Base-by-base conservation (phyloP, 2,329 filamentous ascomycete species). In the Sclerotinia trifoliorum region DNA sequence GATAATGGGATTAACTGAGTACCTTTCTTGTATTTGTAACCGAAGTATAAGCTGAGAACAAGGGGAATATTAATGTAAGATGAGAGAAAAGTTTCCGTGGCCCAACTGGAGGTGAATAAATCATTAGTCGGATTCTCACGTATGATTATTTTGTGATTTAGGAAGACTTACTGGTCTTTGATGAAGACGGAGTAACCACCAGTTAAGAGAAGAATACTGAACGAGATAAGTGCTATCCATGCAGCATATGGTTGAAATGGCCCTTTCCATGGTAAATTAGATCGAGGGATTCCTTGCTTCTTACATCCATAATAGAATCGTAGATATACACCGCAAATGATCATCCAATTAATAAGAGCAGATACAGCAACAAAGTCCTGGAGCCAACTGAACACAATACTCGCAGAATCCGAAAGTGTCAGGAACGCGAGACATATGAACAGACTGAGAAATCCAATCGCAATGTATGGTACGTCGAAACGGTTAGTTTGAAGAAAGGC, bases 371-470 rank as follows among this genome's bases (percentile, higher is more conserved):
- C 89, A 56, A 90, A 75, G 61, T 85, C 80, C 13, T 89, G 82
- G 10, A 90, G 80, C 87, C 87, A 90, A 77, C 81, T 88, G 73
- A 90, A 90, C 5, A 89, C 88, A 0, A 83, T 87, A 72, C 88
- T 78, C 0, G 74, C 85, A 72, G 83, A 84, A 58, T 84, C 88
- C 2, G 68, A 71, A 44, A 89, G 83, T 77, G 90, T 91, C 77
- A 93, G 84, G 79, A 88, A 93, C 0, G 87, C 86, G 3, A 93
- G 82, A 8, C 88, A 81, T 15, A 87, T 86, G 71, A 92, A 82
- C 0, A 83, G 77, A 15, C 80, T 79, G 67, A 84, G 86, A 19
- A 86, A 77, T 15, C 81, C 74, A 17, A 89, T 84, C 69, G 84
- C 86, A n/a, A 84, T 79, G 69, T 87, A 90, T 0, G 88, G 48